phyloP scores from a whole-genome alignment of 1,284 basidiomycete genomes.

The Phellopilus nigrolimitatus region DNA sequence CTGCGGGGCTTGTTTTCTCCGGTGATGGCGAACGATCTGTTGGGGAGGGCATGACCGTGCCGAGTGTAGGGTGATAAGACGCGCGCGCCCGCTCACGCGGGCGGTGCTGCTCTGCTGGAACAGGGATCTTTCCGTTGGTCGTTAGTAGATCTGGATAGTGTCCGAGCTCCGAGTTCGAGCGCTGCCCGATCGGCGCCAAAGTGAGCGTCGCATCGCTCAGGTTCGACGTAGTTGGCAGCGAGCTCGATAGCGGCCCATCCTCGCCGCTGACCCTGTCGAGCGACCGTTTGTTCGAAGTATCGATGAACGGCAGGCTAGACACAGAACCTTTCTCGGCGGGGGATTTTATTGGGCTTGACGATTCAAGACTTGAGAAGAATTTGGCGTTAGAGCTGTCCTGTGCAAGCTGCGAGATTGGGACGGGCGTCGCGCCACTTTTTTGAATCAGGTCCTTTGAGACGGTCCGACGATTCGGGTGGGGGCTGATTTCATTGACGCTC shows the following conservation, averaged over 20 bases:
- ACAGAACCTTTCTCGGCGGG: slow-evolving; percentile 17
- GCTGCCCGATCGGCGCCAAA: slow-evolving; percentile 38
- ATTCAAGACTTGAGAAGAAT: slow-evolving; percentile 44
- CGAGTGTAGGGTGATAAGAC: slow-evolving; percentile 51
- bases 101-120: slow-evolving; percentile 52
- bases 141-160: slow-evolving; percentile 59
- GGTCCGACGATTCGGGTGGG: slow-evolving; percentile 34
- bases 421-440: slow-evolving; percentile 26
- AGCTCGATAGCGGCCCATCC: slow-evolving; percentile 56
- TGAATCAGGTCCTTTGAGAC: slow-evolving; percentile 57
- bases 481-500: slow-evolving; percentile 30
- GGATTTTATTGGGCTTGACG: slow-evolving; percentile 46
- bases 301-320: slow-evolving; percentile 12
- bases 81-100: slow-evolving; percentile 45
- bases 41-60: slow-evolving; percentile 44
- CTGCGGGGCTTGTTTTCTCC: slow-evolving; percentile 45
- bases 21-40: slow-evolving; percentile 31
- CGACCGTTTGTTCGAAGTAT: slow-evolving; percentile 13
- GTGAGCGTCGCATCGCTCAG: slow-evolving; percentile 38
- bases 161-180: slow-evolving; percentile 73
- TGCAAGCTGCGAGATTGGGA: slow-evolving; percentile 57
- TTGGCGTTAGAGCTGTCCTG: slow-evolving; percentile 57
- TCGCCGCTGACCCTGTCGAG: slow-evolving; percentile 31
- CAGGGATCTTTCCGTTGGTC: slow-evolving; percentile 37
- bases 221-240: slow-evolving; percentile 44